Evolutionary conservation across 768 basidiomycete species (phyloP).

Genomic region (Lactarius pseudohatsudake): DNA sequence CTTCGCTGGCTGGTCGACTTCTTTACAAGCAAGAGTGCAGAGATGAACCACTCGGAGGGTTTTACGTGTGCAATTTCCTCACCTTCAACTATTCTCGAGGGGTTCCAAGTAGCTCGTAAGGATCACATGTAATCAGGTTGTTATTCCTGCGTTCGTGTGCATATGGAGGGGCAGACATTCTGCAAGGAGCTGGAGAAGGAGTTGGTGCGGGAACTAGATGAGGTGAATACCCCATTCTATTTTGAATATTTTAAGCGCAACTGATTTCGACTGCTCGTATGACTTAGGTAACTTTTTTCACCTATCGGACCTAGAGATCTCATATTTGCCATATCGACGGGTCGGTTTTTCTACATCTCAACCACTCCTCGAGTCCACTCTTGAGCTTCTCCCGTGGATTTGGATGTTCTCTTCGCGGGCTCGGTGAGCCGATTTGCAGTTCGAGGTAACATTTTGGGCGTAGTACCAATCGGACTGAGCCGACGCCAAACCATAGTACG

Average conservation of each 20-base stretch:
- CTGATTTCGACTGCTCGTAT: background rate
- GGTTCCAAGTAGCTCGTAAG: background rate
- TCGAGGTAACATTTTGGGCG: background rate
- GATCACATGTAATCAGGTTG: background rate
- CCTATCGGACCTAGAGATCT: constrained; percentile 1
- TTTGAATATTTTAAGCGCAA: background rate
- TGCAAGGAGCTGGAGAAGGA: background rate
- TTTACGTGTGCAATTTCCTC: background rate
- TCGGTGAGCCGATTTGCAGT: constrained; percentile 7
- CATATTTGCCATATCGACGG: constrained; percentile 3
- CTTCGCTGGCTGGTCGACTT: background rate
- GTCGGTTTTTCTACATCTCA: background rate
- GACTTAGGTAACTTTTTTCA: background rate
- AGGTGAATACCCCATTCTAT: background rate
- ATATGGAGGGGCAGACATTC: constrained; percentile 1
- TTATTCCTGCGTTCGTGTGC: background rate
- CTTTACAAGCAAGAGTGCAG: background rate
- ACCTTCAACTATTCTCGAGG: background rate
- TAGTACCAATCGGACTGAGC: background rate
- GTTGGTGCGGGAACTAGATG: constrained; percentile 1
- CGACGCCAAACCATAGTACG: background rate
- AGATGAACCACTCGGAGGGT: background rate
- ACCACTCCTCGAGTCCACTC: background rate
- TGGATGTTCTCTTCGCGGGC: background rate
- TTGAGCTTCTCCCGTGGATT: constrained; percentile 15